Evolutionary conservation across 805 yeast genomes (phyloP), one percentile per base, ranked within the genome.

Genomic region (Candida insectorum): DNA sequence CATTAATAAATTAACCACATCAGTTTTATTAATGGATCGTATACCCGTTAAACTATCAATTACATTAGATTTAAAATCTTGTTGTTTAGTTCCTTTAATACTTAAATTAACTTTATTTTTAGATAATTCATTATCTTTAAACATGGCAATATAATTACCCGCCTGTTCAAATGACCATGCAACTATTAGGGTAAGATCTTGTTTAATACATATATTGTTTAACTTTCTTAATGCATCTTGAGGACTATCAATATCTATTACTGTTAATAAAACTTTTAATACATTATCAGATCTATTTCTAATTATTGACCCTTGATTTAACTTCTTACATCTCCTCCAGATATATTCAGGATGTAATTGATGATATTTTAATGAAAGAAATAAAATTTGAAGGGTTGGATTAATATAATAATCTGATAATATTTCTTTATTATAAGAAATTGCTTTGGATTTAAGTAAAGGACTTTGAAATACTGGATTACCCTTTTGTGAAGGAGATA

Each of bases 291-390:
- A 20, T 2, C 23, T 19, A 56, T 39, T 42, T 34, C 45, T 58
- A 54, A 23, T 38, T 5, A 50, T 29, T 1, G 62, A 45, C 3
- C 70, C 69, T 25, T 60, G 59, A 37, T 62, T 60, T 22, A 64
- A 43, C 33, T 81, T 66, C 34, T 63, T 65, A 18, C 65, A 45
- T 39, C 82, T 65, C 40, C 74, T 75, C 57, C 75, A 72, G 3
- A 85, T 69, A 46, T 85, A 84, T 45, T 83, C 91, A 0, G 89
- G 87, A 43, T 80, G 82, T 24, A 85, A 59, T 52, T 82, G 83
- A 50, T 82, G 87, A 51, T 84, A 85, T 32, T 81, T 79, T 30
- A 85, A 54, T 1, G 86, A 77, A 3, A 85, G 62, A 43, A 83
- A 82, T 0, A 85, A 46, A 1, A 81, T 71, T 36, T 73, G 72